These are phyloP conservation scores for Bauhinia variegata DNA, from an alignment of 306 rosid species.

Conservation along the genomic window DNA sequence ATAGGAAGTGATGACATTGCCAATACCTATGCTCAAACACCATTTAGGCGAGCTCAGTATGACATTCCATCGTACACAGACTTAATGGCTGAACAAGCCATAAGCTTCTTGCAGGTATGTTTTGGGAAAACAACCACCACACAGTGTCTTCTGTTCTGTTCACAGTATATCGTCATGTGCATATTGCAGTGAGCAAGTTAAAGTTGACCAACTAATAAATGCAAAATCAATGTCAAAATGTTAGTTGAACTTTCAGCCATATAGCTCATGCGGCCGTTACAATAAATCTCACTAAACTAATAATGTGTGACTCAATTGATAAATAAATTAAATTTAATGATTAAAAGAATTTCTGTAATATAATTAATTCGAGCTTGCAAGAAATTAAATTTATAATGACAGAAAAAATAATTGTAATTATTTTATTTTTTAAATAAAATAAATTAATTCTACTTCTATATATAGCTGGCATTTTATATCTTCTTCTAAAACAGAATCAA, in stretches of 20 bases:
- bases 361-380: no score
- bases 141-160: neutral
- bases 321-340: no score
- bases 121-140: neutral
- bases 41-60: slow-evolving; percentile 43
- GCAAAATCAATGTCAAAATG: neutral
- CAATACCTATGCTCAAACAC: slow-evolving; percentile 52
- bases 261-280: slow-evolving; percentile 16
- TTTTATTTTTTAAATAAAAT: no score
- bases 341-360: no score
- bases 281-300: no score
- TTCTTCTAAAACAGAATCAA: slow-evolving; percentile 2
- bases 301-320: no score
- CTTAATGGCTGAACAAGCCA: slow-evolving; percentile 58
- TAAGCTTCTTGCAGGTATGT: slow-evolving; percentile 54
- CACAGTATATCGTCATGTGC: neutral
- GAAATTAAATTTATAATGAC: no score
- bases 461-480: slow-evolving; percentile 9
- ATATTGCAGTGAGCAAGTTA: neutral
- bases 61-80: slow-evolving; percentile 58
- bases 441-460: no score
- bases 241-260: neutral
- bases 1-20: slow-evolving; percentile 70
- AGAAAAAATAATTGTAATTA: no score
- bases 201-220: slow-evolving; percentile 2